A percentile compares a stretch with the other conserved stretches of the same genome.
Conservation (phyloP, 306 rosid genomes). For the Purshia tridentata region DNA sequence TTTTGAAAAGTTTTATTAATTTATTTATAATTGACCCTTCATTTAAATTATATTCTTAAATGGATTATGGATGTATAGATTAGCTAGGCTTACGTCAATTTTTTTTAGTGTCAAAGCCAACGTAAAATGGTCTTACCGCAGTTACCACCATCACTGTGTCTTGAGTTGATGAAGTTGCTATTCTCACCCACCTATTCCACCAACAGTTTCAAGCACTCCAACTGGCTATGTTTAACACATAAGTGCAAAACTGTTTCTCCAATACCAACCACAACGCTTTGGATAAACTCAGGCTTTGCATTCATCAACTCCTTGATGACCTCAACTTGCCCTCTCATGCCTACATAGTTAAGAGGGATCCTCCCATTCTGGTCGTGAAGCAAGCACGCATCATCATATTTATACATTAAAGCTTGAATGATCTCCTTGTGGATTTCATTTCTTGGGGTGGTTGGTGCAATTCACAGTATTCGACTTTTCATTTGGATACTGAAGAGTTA, state of each 20-base stretch:
- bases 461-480: background rate
- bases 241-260: background rate
- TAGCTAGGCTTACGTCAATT: background rate
- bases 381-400: slow-evolving; percentile 5
- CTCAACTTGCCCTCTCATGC: slow-evolving; percentile 11
- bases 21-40: too few relatives aligned
- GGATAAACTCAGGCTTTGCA: background rate
- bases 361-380: too few relatives aligned
- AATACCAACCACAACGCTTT: background rate
- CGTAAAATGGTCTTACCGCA: slow-evolving; percentile 8
- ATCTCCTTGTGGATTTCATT: background rate
- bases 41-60: background rate
- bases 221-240: slow-evolving; percentile 1
- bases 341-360: too few relatives aligned
- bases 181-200: slow-evolving; percentile 6
- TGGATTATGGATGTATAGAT: too few relatives aligned
- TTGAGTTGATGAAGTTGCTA: background rate
- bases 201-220: background rate
- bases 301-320: background rate
- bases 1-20: too few relatives aligned
- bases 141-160: background rate
- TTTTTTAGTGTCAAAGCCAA: slow-evolving; percentile 10
- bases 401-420: background rate
- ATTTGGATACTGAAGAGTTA: background rate
- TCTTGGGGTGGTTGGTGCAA: background rate